These are phyloP conservation scores for Nemania bipapillata DNA, from an alignment of 2,329 filamentous ascomycete genomes.

Conservation along the genomic window DNA sequence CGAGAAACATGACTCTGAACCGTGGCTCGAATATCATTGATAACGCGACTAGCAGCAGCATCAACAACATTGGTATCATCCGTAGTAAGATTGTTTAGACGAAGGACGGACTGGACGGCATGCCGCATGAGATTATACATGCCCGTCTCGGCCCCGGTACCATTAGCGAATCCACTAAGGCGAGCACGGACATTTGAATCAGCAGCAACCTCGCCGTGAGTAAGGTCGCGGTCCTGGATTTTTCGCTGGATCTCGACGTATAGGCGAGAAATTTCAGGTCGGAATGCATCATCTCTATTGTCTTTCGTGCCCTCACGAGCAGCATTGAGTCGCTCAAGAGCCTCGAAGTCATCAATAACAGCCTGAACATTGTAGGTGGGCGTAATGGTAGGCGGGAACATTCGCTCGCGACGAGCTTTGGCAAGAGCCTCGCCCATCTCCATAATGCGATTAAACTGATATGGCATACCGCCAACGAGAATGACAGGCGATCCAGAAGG, in stretches of 20 bases:
- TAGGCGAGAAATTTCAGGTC: slow-evolving; percentile 37
- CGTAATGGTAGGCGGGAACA: slow-evolving; percentile 51
- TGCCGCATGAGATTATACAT: slow-evolving; percentile 48
- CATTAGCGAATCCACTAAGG: slow-evolving; percentile 43
- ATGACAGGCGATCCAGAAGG: background rate
- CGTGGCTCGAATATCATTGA: slow-evolving; percentile 36
- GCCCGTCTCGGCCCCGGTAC: slow-evolving; percentile 43
- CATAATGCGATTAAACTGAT: slow-evolving; percentile 37
- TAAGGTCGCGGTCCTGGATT: slow-evolving; percentile 54
- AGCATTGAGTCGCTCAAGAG: slow-evolving; percentile 46
- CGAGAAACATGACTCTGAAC: slow-evolving; percentile 56
- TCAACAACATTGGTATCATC: slow-evolving; percentile 52
- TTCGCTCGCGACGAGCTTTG: slow-evolving; percentile 49
- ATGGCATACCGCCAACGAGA: slow-evolving; percentile 30
- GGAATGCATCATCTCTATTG: slow-evolving; percentile 38
- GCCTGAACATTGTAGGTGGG: slow-evolving; percentile 45
- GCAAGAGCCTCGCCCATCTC: slow-evolving; percentile 50
- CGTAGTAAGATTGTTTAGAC: slow-evolving; percentile 57
- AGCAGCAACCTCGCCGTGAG: slow-evolving; percentile 40
- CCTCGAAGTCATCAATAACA: slow-evolving; percentile 50
- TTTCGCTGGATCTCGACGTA: slow-evolving; percentile 51
- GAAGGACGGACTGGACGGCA: slow-evolving; percentile 43
- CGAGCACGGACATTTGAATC: slow-evolving; percentile 42
- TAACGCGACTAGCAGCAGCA: slow-evolving; percentile 33
- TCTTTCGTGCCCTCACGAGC: slow-evolving; percentile 39